Percentiles rank a stretch among this genome's conserved stretches.
phyloP scores from a whole-genome alignment of 257 asterid species.

The Ajuga chamaepitys region DNA sequence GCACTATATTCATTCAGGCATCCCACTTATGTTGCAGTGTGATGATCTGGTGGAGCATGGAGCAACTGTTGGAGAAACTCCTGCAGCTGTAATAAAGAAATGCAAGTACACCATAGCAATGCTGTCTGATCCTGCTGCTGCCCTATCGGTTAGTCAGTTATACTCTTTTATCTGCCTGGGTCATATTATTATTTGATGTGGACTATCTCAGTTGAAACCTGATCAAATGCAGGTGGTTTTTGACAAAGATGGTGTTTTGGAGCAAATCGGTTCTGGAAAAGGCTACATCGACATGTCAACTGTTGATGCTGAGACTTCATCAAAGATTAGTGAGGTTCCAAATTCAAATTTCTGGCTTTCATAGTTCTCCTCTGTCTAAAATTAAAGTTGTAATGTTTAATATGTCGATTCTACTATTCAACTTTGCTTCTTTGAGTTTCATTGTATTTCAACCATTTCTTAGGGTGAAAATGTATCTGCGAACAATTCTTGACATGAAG shows the following conservation, averaged over 20 bases:
- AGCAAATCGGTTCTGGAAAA: constrained; percentile 69
- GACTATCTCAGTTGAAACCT: constrained; percentile 4
- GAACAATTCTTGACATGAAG: not conserved
- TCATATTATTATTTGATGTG: not conserved
- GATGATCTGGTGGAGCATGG: constrained; percentile 89
- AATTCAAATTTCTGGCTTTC: not conserved
- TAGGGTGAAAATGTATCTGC: not conserved
- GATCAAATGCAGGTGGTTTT: constrained; percentile 63
- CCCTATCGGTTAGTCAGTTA: constrained; percentile 66
- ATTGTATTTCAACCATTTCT: not conserved
- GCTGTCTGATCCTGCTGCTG: constrained; percentile 94
- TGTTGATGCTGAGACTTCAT: constrained; percentile 92
- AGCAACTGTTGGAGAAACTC: constrained; percentile 74
- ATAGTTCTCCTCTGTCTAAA: not conserved
- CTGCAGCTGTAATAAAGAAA: constrained; percentile 86
- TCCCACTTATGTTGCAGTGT: constrained; percentile 47
- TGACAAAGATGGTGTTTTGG: constrained; percentile 79
- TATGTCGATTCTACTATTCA: not conserved
- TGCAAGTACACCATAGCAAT: constrained; percentile 94
- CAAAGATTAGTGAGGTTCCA: constrained; percentile 73
- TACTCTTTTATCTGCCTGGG: not conserved
- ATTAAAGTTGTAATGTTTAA: not conserved
- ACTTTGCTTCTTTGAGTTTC: not conserved
- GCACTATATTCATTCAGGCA: not conserved
- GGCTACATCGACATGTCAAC: constrained; percentile 98